Conservation (phyloP, 352 stramenopile genomes). For the Phytophthora pseudosyringae region DNA sequence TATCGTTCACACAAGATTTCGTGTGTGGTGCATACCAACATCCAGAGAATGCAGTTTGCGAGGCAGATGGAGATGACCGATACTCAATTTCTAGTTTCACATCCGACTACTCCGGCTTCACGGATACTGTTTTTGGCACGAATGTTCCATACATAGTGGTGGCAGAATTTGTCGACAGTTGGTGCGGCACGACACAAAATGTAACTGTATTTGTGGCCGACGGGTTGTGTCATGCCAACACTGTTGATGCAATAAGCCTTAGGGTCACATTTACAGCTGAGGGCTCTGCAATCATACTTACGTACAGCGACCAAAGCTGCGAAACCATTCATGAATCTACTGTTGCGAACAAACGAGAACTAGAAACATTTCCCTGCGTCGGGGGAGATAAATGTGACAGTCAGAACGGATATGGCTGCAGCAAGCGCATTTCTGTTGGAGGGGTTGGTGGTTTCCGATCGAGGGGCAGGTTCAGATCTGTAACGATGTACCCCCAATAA, state of each 20-base stretch:
- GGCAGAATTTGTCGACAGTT: constrained; percentile 7
- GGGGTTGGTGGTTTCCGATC: constrained; percentile 5
- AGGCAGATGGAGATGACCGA: background rate
- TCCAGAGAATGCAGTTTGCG: background rate
- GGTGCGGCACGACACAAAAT: background rate
- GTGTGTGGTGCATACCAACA: constrained; percentile 2
- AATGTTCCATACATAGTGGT: constrained; percentile 5
- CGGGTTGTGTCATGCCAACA: constrained; percentile 5
- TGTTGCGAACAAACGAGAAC: background rate
- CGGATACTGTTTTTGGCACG: constrained; percentile 3
- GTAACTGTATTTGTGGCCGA: constrained; percentile 11
- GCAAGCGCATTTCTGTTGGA: constrained; percentile 8
- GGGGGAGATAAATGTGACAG: too few species aligned
- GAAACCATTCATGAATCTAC: too few species aligned
- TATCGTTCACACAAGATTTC: constrained; percentile 14
- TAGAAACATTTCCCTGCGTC: too few species aligned
- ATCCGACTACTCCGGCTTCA: background rate
- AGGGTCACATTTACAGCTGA: constrained; percentile 1
- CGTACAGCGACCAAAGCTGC: constrained; percentile 7
- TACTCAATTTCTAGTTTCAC: constrained; percentile 13
- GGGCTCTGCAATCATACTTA: constrained; percentile 11
- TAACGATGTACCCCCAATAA: background rate
- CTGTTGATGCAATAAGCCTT: constrained; percentile 11
- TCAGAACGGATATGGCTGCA: constrained; percentile 1
- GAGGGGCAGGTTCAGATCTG: background rate